phyloP scores from a whole-genome alignment of 495 filamentous ascomycete species.

The Penicillium pancosmium region DNA sequence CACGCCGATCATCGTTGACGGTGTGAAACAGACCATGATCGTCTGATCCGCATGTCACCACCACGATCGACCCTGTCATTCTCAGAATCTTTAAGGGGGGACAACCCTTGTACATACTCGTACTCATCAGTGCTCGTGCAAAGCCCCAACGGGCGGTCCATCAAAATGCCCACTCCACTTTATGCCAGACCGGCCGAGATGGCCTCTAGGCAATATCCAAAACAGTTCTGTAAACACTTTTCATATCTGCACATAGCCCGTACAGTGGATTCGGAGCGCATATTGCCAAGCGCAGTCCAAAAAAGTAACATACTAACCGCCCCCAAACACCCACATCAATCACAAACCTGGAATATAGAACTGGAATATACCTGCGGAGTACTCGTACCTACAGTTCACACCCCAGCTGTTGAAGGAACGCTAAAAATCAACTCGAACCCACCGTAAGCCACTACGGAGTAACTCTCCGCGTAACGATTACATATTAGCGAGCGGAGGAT shows the following conservation, averaged over 20 bases:
- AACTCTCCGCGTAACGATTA: not conserved
- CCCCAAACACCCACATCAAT: not conserved
- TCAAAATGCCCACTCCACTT: not conserved
- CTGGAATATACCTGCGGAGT: not conserved
- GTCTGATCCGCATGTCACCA: slow-evolving; percentile 1
- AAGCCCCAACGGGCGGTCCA: not conserved
- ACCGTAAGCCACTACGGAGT: not conserved
- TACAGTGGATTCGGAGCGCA: too few relatives aligned
- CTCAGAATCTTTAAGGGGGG: not conserved
- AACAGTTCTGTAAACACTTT: too few relatives aligned
- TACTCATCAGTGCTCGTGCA: too few relatives aligned
- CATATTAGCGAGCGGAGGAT: not conserved
- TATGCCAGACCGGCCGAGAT: too few relatives aligned
- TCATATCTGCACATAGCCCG: too few relatives aligned
- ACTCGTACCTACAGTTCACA: not conserved
- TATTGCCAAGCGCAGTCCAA: not conserved
- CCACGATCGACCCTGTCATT: slow-evolving; percentile 5
- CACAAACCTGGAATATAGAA: not conserved
- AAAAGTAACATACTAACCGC: not conserved
- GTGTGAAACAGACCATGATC: slow-evolving; percentile 2
- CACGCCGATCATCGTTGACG: not conserved
- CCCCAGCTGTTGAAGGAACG: not conserved
- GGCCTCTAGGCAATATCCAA: too few relatives aligned
- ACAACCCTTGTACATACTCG: too few relatives aligned
- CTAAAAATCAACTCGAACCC: not conserved